Evolutionary conservation across 306 rosid genomes (phyloP).

Genomic region (Begonia loranthoides): DNA sequence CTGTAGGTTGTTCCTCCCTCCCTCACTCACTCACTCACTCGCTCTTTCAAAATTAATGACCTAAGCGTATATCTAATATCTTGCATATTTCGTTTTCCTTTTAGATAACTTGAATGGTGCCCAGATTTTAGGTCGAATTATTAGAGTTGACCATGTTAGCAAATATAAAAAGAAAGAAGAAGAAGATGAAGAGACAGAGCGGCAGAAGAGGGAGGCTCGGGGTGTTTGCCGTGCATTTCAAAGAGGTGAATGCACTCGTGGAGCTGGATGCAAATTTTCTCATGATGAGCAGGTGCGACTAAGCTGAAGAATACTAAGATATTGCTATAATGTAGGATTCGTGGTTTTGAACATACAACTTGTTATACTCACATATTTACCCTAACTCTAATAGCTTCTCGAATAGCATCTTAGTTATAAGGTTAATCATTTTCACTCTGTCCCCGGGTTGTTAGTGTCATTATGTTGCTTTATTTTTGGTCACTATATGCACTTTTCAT

Average conservation of each 20-base stretch:
- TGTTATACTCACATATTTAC: too few species aligned
- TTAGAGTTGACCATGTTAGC: conserved; percentile 79
- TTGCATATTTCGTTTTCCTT: neutral
- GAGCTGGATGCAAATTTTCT: conserved; percentile 80
- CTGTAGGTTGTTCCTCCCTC: conserved; percentile 41
- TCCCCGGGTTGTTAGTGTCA: too few species aligned
- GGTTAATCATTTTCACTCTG: too few species aligned
- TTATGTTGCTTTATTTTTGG: too few species aligned
- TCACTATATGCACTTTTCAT: too few species aligned
- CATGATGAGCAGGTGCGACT: conserved; percentile 60
- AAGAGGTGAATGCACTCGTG: conserved; percentile 86
- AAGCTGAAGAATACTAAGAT: too few species aligned
- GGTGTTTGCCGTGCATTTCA: conserved; percentile 96
- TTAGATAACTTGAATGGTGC: conserved; percentile 89
- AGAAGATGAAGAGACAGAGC: conserved; percentile 78
- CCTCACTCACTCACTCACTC: neutral
- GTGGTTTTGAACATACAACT: too few species aligned
- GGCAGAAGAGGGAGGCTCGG: conserved; percentile 71
- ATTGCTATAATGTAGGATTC: too few species aligned
- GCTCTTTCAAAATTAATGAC: neutral
- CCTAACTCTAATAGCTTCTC: too few species aligned
- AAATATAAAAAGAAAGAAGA: conserved; percentile 87
- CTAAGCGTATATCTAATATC: neutral
- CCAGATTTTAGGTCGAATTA: conserved; percentile 56
- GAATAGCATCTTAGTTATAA: too few species aligned